Base-by-base conservation (phyloP, 176 grass and related monocot species). In the Eleusine indica region DNA sequence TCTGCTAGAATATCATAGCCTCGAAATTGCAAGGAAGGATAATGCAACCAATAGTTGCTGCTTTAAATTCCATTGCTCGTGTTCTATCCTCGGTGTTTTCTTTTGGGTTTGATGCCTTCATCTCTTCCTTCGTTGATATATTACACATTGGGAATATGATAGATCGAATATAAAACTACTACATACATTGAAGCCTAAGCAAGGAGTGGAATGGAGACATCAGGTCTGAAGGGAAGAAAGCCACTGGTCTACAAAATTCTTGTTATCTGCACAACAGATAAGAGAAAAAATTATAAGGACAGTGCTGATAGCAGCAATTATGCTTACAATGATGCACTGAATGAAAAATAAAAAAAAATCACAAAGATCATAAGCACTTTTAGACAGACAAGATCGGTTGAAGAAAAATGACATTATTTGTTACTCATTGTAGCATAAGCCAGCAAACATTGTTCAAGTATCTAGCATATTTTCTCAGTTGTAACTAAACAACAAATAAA, bases 181-280 rank as follows among this genome's bases (percentile, higher is more conserved):
- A 76, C 79, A 39, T 54, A 81, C 64, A 84, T 19, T 9, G 19
- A 71, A 71, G 30, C 82, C 54, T 14, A 66, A 81, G 4, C 42
- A 65, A 85, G 64, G 37, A 89, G 53, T 42, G 12, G 30, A 28
- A 66, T 68, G 63, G 1, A 38, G 39, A 70, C 17, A 75, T 80
- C 76, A 85, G 60, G 83, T 86, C 62, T 74, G 86, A 70, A 84
- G 80, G 29, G 87, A 92, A 80, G 91, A 92, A 73, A 94, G 80
- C 86, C 92, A 94, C 10, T 84, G 89, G 13, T 88, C 70, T 67
- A 91, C 87, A 66, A 86, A 83, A 82, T 74, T 88, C 60, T 80
- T 76, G 62, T 73, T 66, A 70, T 76, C 92, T 94, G 83, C 83
- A 80, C 4, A 68, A 87, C 12, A 88, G 52, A 83, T 80, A 88